Evolutionary conservation across 169 alveolate species (phyloP).

Genomic region (Cryptosporidium sp.): DNA sequence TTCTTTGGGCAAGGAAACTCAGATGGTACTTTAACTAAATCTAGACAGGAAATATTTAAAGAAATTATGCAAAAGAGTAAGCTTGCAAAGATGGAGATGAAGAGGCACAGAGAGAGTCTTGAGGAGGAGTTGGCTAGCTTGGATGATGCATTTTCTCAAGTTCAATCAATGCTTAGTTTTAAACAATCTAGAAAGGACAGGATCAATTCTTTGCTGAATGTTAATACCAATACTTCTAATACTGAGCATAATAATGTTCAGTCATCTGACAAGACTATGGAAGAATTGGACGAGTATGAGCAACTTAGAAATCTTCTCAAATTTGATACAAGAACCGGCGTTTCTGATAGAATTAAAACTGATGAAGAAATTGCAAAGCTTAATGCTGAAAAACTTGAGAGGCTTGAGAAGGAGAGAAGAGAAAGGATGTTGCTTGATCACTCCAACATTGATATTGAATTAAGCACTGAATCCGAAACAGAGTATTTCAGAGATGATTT

Average conservation of each 20-base stretch:
- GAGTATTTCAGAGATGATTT: background rate
- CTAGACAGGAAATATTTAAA: constrained; percentile 60
- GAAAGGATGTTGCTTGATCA: constrained; percentile 30
- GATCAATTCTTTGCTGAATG: constrained; percentile 8
- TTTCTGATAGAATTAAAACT: constrained; percentile 58
- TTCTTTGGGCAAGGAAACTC: constrained; percentile 62
- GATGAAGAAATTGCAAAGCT: constrained; percentile 62
- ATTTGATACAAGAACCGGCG: constrained; percentile 69
- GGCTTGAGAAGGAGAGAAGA: constrained; percentile 40
- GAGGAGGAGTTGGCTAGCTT: constrained; percentile 29
- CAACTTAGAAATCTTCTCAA: constrained; percentile 28
- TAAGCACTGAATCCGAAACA: background rate
- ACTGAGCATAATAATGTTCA: background rate
- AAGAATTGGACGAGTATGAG: constrained; percentile 54
- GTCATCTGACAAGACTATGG: background rate
- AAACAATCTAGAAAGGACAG: constrained; percentile 47
- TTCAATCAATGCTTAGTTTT: constrained; percentile 45
- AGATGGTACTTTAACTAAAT: background rate
- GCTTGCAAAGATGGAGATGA: constrained; percentile 63
- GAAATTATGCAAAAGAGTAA: constrained; percentile 68
- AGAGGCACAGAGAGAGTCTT: constrained; percentile 29
- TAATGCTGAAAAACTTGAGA: constrained; percentile 45
- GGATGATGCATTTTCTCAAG: constrained; percentile 28
- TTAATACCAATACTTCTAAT: background rate
- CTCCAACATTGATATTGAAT: background rate